A percentile compares a stretch with the other conserved stretches of the same genome.
These are phyloP conservation scores for Ambrosiella cleistominuta DNA, from an alignment of 2,329 filamentous ascomycete species.

Conservation along the genomic window DNA sequence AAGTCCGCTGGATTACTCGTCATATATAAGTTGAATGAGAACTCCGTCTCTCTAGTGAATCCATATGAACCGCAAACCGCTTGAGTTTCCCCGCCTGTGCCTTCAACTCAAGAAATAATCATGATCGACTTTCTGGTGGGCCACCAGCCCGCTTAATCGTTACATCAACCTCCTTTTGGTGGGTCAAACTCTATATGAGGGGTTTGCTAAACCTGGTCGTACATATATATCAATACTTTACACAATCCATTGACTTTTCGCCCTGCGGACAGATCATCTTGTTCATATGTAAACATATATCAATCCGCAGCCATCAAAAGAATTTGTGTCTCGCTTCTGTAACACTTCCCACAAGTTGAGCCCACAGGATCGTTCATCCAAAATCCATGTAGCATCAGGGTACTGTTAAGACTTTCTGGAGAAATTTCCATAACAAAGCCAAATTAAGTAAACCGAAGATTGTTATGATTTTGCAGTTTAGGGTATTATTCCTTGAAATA, in stretches of 20 bases:
- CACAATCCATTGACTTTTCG: background rate
- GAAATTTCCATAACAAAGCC: background rate
- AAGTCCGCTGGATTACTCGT: too few species aligned
- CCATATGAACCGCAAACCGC: too few species aligned
- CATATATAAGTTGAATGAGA: too few species aligned
- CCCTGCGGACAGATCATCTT: background rate
- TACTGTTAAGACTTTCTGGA: background rate
- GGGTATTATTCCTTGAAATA: too few species aligned
- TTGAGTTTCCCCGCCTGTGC: too few species aligned
- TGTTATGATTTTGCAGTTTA: too few species aligned
- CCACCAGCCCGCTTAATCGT: too few species aligned
- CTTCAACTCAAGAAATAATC: too few species aligned
- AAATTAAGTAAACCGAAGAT: background rate
- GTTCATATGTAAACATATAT: too few species aligned
- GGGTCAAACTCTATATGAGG: background rate
- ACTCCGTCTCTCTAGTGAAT: too few species aligned
- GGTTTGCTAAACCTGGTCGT: background rate
- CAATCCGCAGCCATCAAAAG: background rate
- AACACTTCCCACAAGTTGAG: background rate
- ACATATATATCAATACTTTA: background rate
- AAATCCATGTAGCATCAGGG: background rate
- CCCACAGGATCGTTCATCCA: background rate
- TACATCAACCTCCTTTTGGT: background rate
- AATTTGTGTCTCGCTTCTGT: background rate
- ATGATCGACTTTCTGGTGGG: too few species aligned